Conservation (phyloP, 192 early-diverging fungal species). For the Backusella parvicylindrica region DNA sequence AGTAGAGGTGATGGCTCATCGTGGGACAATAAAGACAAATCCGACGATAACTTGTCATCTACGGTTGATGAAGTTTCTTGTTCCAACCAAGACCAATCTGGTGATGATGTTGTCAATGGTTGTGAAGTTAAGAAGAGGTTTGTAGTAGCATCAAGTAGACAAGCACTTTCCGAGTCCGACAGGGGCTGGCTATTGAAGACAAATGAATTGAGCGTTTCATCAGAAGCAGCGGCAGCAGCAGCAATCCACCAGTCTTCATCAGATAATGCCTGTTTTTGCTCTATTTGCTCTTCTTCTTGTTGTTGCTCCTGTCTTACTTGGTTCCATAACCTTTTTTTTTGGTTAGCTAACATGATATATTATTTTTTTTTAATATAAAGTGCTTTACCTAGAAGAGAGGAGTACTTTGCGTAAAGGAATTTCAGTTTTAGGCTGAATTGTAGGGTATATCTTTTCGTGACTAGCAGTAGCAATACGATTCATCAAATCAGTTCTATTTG, state of each 20-base stretch:
- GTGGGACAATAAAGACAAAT: background rate
- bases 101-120: background rate
- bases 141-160: constrained; percentile 1
- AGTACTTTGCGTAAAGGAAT: constrained; percentile 10
- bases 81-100: background rate
- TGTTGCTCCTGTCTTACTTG: background rate
- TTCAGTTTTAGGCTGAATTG: constrained; percentile 4
- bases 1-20: background rate
- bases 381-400: constrained; percentile 7
- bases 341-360: background rate
- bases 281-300: background rate
- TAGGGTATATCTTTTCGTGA: constrained; percentile 18
- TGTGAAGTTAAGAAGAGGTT: background rate
- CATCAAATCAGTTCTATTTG: constrained; percentile 13
- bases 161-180: constrained; percentile 3
- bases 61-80: background rate
- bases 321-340: background rate
- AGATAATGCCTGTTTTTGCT: constrained; percentile 2
- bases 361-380: background rate
- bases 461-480: constrained; percentile 14
- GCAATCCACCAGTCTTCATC: constrained; percentile 1
- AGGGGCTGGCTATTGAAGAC: background rate
- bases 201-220: constrained; percentile 1
- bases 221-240: background rate
- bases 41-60: background rate